Evolutionary conservation across 495 filamentous ascomycete species (phyloP), one percentile per base, ranked within the genome.

Genomic region (Talaromyces trachyspermus): DNA sequence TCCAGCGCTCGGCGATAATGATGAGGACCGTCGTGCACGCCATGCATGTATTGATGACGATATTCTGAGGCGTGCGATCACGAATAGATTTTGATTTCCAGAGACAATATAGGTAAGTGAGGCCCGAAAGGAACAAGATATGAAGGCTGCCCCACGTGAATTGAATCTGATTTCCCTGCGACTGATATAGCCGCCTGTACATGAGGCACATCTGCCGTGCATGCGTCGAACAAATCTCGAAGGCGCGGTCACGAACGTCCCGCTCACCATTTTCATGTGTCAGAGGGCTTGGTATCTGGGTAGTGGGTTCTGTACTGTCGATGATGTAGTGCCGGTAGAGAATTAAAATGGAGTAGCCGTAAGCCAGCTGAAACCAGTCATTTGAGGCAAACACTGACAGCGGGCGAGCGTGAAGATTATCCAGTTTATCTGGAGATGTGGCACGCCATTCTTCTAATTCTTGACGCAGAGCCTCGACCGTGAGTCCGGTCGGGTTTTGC

Each of bases 81-180:
- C 50, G 30, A 5, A 26, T 24, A 7, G 1, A 17, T 5, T 38
- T 40, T 6, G 33, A 52, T 10, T 9, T 25, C 54, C 54, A 57
- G 2, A 57, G 43, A 38, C 54, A 57, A 27, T 57, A 40, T 2
- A 51, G 38, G 18, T 49, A 54, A 5, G 51, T 57, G 27, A 57
- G 39, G 11, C 54, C 54, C 3, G 33, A 51, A 8, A 57, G 48
- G 33, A 57, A 54, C 7, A 57, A 23, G 3, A 29, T 30, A 22
- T 57, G 52, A n/a, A 57, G 19, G 5, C 20, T 25, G 12, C 43
- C 29, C 54, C 54, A 57, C 1, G 52, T 54, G 36, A 17, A 37
- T 5, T 35, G 44, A 11, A 52, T 33, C 5, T 20, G 27, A 6
- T 10, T 23, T 1, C 20, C 37, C 2, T 42, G 27, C 29, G 29